Evolutionary conservation across 1,139 yeast genomes (phyloP).

Genomic region (Nakaseomyces nivariensis): DNA sequence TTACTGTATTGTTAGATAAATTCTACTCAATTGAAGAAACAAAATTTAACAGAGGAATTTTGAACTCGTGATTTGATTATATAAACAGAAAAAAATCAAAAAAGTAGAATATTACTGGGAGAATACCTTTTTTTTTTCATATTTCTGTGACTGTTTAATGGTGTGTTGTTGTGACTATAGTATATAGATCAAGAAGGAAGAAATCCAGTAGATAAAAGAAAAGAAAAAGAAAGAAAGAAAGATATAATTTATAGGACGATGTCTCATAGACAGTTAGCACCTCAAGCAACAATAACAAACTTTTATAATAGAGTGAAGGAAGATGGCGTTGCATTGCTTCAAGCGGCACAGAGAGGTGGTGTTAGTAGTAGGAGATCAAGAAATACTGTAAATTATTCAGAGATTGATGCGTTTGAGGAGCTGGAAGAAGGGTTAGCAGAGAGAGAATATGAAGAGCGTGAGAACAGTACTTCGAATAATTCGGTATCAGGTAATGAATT

Average conservation of each 20-base stretch:
- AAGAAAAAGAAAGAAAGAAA: too few species aligned
- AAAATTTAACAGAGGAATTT: too few species aligned
- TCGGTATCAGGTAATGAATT: slow-evolving; percentile 7
- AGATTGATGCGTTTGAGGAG: slow-evolving; percentile 44
- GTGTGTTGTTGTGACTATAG: too few species aligned
- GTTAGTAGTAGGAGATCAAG: slow-evolving; percentile 61
- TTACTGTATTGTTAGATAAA: too few species aligned
- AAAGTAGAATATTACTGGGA: too few species aligned
- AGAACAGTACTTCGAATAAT: slow-evolving; percentile 10
- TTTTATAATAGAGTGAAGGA: slow-evolving; percentile 55
- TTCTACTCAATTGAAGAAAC: too few species aligned
- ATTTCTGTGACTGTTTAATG: too few species aligned
- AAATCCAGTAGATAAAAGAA: too few species aligned
- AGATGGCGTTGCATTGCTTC: slow-evolving; percentile 55
- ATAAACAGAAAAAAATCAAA: too few species aligned
- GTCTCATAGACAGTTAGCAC: slow-evolving; percentile 24
- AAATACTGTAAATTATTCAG: slow-evolving; percentile 69
- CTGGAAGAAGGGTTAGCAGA: slow-evolving; percentile 3
- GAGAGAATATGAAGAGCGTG: slow-evolving; percentile 17
- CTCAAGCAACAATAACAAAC: slow-evolving; percentile 71
- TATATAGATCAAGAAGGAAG: too few species aligned
- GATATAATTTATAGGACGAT: not conserved
- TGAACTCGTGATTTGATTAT: too few species aligned
- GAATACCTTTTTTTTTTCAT: too few species aligned
- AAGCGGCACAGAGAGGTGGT: slow-evolving; percentile 41